Evolutionary conservation across 371 early-diverging fungal genomes (phyloP).

Genomic region (Mucor indicus): DNA sequence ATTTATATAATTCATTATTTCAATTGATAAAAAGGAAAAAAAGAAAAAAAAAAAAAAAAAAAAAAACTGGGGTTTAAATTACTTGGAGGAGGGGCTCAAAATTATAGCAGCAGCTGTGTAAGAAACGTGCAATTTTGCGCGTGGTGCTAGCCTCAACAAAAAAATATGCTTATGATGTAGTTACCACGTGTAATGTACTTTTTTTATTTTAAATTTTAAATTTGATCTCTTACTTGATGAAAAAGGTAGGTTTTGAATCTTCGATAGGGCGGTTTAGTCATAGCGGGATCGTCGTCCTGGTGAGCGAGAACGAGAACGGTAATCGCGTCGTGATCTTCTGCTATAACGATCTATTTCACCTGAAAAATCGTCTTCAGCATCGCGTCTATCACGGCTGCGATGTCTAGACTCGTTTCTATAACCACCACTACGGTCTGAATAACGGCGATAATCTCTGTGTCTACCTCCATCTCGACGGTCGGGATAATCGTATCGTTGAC

Average conservation of each 20-base stretch:
- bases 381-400: slow-evolving; percentile 28
- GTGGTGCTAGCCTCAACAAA: no score
- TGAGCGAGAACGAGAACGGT: slow-evolving; percentile 29
- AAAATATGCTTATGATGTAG: no score
- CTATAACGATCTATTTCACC: slow-evolving; percentile 35
- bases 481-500: slow-evolving; percentile 48
- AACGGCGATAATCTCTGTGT: slow-evolving; percentile 53
- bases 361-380: slow-evolving; percentile 29
- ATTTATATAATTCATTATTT: slow-evolving; percentile 2
- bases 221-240: background rate
- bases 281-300: slow-evolving; percentile 18
- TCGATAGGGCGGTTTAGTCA: slow-evolving; percentile 17
- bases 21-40: background rate
- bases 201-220: no score
- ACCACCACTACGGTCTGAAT: slow-evolving; percentile 48
- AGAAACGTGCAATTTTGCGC: no score
- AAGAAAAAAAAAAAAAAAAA: slow-evolving; percentile 4
- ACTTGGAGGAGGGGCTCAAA: slow-evolving; percentile 5
- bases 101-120: no score
- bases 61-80: slow-evolving; percentile 4
- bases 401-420: slow-evolving; percentile 26
- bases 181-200: no score
- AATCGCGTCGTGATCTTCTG: slow-evolving; percentile 31
- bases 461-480: slow-evolving; percentile 54
- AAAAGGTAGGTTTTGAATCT: background rate